These are phyloP conservation scores for Hypoxylon sp. DNA, from an alignment of 2,329 filamentous ascomycete species.

Conservation along the genomic window DNA sequence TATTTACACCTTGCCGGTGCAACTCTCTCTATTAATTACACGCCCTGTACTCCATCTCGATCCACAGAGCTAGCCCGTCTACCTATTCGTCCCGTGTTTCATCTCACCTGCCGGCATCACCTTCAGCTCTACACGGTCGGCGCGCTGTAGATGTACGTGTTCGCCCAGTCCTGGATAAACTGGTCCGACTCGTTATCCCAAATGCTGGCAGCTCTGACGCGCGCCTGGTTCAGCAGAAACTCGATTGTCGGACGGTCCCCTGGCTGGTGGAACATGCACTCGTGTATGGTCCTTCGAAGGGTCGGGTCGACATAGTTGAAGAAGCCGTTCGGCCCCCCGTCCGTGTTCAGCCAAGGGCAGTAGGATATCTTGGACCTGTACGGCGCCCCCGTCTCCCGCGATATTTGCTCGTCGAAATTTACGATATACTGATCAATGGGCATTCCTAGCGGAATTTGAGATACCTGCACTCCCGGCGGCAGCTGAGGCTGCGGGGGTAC, in stretches of 20 bases:
- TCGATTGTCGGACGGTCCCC: conserved; percentile 32
- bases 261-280: conserved; percentile 39
- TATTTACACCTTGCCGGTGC: background rate
- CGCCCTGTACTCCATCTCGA: background rate
- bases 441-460: background rate
- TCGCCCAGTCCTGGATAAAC: conserved; percentile 25
- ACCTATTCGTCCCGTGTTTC: background rate
- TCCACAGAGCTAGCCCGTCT: no score
- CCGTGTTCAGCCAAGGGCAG: conserved; percentile 30
- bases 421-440: background rate
- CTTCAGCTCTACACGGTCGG: background rate
- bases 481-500: conserved; percentile 34
- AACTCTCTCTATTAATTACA: background rate
- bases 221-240: conserved; percentile 24
- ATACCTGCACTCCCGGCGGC: conserved; percentile 10
- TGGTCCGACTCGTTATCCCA: conserved; percentile 29
- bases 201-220: background rate
- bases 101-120: background rate
- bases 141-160: conserved; percentile 26
- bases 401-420: background rate
- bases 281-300: conserved; percentile 32
- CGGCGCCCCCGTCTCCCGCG: background rate
- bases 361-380: conserved; percentile 31
- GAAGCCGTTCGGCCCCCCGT: background rate
- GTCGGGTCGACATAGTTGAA: conserved; percentile 30